Percentiles rank a stretch among this genome's conserved stretches.
Evolutionary conservation across 2,329 filamentous ascomycete genomes (phyloP).

Genomic region (Pseudogymnoascus sp.): DNA sequence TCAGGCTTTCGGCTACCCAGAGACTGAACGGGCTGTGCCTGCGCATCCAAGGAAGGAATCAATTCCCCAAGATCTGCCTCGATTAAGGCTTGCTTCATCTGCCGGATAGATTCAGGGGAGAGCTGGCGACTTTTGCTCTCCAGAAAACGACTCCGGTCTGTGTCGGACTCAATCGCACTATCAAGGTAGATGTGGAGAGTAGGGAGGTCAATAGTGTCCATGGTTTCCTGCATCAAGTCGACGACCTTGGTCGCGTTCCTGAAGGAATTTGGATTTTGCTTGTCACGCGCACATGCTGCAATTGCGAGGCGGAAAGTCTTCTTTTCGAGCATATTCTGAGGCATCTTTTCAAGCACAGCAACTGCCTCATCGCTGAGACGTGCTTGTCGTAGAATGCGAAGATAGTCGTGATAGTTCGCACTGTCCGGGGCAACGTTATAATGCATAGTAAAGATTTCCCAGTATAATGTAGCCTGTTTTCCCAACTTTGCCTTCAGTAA

Average conservation of each 20-base stretch:
- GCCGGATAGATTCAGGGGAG: background rate
- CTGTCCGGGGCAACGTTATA: slow-evolving; percentile 63
- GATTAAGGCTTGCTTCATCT: background rate
- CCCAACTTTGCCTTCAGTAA: slow-evolving; percentile 54
- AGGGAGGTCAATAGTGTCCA: slow-evolving; percentile 42
- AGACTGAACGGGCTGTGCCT: slow-evolving; percentile 8
- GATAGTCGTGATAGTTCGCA: slow-evolving; percentile 61
- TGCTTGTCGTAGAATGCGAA: slow-evolving; percentile 58
- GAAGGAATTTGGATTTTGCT: slow-evolving; percentile 65
- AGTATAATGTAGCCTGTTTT: slow-evolving; percentile 65
- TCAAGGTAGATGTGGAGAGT: slow-evolving; percentile 50
- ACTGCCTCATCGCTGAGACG: slow-evolving; percentile 58
- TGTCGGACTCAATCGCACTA: slow-evolving; percentile 40
- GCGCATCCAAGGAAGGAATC: slow-evolving; percentile 12
- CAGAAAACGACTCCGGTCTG: slow-evolving; percentile 34
- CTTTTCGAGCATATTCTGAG: slow-evolving; percentile 34
- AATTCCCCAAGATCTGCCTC: background rate
- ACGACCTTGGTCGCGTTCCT: slow-evolving; percentile 58
- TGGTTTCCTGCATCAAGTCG: slow-evolving; percentile 48
- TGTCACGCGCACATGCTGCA: slow-evolving; percentile 66
- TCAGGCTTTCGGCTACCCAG: background rate
- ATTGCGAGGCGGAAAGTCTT: slow-evolving; percentile 67
- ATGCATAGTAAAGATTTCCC: slow-evolving; percentile 60
- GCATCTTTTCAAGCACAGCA: slow-evolving; percentile 51
- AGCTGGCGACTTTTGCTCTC: slow-evolving; percentile 1